Base-by-base conservation (phyloP, 371 early-diverging fungal genomes). In the Mortierella sp. region DNA sequence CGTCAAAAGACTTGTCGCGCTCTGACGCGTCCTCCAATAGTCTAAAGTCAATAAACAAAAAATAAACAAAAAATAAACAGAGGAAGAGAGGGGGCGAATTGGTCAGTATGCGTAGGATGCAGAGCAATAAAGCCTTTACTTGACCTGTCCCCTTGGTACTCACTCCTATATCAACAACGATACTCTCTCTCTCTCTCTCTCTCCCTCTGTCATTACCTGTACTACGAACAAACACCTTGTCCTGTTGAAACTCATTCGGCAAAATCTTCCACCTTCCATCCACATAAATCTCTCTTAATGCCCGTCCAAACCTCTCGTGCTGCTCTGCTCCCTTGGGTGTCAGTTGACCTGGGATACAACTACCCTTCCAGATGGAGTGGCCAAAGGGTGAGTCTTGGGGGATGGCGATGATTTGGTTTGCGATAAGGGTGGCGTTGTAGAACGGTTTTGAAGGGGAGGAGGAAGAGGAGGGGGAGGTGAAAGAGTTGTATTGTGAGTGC, bases 281-380 rank as follows among this genome's bases (percentile, higher is more conserved):
- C 21, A 63, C 65, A 63, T 63, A 63, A 34, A 63, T 19, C 38
- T 2, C 10, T 10, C 65, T 63, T 34, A 63, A 34, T 16, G 16
- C 6, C 21, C 21, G 5, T 0, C 65, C 65, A 19, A 63, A 5
- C 2, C 65, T 34, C n/a, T 55, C 42, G 26, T 73, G 74, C 57
- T 73, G 74, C 14, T 57, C 54, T 3, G 57, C 54, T 16, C 74
- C 74, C 26, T 54, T 42, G 24, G 74, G 74, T 6, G 74, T 73
- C 38, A 73, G 26, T 26, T 73, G 57, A 3, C 74, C 74, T 3
- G 74, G 74, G n/a, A 52, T 26, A 38, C 74, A 73, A 9, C 74
- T 73, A 0, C 74, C 74, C 55, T 55, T 73, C 74, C 74, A 73
- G 44, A 11, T 73, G 38, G 42, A 57, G 9, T n/a, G 34, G 10